Evolutionary conservation across 352 stramenopile genomes (phyloP).

Genomic region (Hyaloperonospora arabidopsidis): DNA sequence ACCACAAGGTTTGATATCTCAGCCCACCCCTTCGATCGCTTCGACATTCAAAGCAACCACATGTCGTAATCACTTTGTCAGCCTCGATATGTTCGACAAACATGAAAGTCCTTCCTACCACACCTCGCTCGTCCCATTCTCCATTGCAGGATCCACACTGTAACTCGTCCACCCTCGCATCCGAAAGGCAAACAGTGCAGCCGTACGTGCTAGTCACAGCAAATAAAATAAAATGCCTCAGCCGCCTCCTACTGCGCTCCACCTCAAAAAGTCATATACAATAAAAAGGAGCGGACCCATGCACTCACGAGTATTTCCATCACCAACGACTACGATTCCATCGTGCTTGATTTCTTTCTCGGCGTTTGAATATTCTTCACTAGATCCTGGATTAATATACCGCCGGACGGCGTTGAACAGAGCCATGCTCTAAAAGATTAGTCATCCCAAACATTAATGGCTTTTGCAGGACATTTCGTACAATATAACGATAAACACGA

Average conservation of each 20-base stretch:
- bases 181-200: constrained; percentile 67
- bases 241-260: not conserved
- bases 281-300: not conserved
- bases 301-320: constrained; percentile 65
- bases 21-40: constrained; percentile 44
- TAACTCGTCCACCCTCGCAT: constrained; percentile 70
- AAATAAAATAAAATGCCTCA: constrained; percentile 5
- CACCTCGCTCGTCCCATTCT: constrained; percentile 42
- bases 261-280: not conserved
- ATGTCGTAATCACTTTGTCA: too few relatives aligned
- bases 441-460: not conserved
- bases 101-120: not conserved
- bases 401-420: constrained; percentile 75
- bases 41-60: constrained; percentile 4
- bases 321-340: constrained; percentile 69
- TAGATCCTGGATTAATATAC: constrained; percentile 40
- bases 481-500: too few relatives aligned
- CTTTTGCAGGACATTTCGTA: too few relatives aligned
- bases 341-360: constrained; percentile 29
- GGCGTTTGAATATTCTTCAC: not conserved
- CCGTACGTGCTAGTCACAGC: constrained; percentile 45
- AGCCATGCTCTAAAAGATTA: constrained; percentile 59
- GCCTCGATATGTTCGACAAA: not conserved
- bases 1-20: constrained; percentile 60
- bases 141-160: constrained; percentile 74